Base-by-base conservation (phyloP, 2,329 filamentous ascomycete species). In the Teratosphaeria viscida region DNA sequence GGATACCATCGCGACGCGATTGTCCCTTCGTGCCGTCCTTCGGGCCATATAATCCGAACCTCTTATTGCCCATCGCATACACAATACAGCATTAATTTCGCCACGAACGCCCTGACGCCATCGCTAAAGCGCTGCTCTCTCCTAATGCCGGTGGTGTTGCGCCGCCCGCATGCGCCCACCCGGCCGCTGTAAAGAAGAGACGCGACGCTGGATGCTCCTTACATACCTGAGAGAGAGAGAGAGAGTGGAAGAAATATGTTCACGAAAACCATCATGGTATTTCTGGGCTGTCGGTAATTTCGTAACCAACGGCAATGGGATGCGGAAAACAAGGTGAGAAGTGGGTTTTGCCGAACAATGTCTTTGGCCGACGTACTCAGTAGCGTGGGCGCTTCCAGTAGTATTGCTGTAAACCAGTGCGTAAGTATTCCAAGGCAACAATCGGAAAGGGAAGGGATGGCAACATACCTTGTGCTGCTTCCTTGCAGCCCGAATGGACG, bases 391-490 rank as follows among this genome's bases (percentile, higher is more conserved):
- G 82, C 68, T 84, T 84, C 85, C 85, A 87, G 76, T 83, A 87
- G 73, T 87, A 87, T 87, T 87, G 85, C 85, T 87, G 63, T 54
- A 32, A 14, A 52, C 6, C n/a, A 23, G 37, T 43, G 14, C 23
- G 32, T 54, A 12, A 16, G 23, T 34, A 10, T 27, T n/a, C 54
- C 35, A 12, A 35, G 32, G 12, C 11, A 23, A 34, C 35, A 58
- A 35, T n/a, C 2, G 19, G 27, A 5, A 34, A 14, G 57, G 26
- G 23, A 61, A 54, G 39, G 55, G 37, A 35, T 54, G 10, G 56
- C 23, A 62, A 74, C 79, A 71, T 82, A 97, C 92, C 89, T 97
- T 97, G 76, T 99, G 94, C 72, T 94, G 90, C 77, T 96, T 97
- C 70, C 94, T 84, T 71, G 94, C 96, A 70, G 86, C 87, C 65